These are phyloP conservation scores for Remersonia thermophila DNA, from an alignment of 2,329 filamentous ascomycete species.

Conservation along the genomic window DNA sequence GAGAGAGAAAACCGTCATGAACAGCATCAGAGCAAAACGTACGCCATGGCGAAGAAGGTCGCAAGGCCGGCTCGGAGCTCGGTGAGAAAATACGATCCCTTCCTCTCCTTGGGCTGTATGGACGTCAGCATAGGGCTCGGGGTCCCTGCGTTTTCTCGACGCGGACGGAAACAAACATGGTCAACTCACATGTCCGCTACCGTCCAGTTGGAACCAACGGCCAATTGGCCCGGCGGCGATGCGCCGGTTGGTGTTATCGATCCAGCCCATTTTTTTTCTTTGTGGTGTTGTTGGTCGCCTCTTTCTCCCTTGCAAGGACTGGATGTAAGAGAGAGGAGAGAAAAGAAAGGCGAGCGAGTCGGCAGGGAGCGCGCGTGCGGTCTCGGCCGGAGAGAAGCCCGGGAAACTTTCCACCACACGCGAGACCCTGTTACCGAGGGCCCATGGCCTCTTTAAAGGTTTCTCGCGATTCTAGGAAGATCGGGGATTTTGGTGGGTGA, in stretches of 20 bases:
- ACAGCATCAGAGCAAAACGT: slow-evolving; percentile 22
- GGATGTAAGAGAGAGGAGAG: too few relatives aligned
- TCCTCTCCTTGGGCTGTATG: slow-evolving; percentile 53
- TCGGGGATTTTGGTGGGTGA: too few relatives aligned
- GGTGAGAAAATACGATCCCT: slow-evolving; percentile 67
- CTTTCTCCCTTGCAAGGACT: too few relatives aligned
- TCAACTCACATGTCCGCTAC: slow-evolving; percentile 68
- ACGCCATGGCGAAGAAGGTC: slow-evolving; percentile 57
- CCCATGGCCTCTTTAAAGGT: background rate
- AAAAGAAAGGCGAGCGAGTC: too few relatives aligned
- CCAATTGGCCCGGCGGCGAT: slow-evolving; percentile 57
- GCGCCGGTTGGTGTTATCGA: slow-evolving; percentile 37
- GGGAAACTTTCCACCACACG: too few relatives aligned
- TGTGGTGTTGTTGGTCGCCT: background rate
- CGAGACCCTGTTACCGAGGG: background rate
- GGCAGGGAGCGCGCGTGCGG: too few relatives aligned
- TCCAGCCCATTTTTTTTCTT: slow-evolving; percentile 32
- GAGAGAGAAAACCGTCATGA: too few relatives aligned
- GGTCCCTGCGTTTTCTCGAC: too few relatives aligned
- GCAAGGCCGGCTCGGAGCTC: slow-evolving; percentile 74
- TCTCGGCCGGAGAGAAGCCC: too few relatives aligned
- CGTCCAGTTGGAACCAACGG: slow-evolving; percentile 67
- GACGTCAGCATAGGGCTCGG: background rate
- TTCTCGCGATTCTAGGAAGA: background rate
- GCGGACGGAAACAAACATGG: too few relatives aligned